Evolutionary conservation across 2,329 filamentous ascomycete genomes (phyloP).

Genomic region (Raffaelea arxii): DNA sequence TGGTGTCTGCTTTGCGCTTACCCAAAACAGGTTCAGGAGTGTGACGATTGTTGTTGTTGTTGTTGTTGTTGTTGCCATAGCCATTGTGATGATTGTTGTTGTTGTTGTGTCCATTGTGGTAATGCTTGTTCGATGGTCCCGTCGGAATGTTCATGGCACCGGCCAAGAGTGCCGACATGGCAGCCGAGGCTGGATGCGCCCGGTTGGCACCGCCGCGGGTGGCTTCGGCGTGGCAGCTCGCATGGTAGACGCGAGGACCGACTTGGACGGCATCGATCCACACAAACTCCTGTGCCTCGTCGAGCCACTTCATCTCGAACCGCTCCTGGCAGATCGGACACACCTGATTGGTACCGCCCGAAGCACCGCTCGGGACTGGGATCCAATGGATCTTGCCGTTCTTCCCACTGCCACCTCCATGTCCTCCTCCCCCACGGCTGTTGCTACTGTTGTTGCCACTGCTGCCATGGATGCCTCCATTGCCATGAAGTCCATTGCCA

Average conservation of each 20-base stretch:
- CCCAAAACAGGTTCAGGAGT: slow-evolving; percentile 11
- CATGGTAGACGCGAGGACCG: slow-evolving; percentile 75
- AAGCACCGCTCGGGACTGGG: slow-evolving; percentile 67
- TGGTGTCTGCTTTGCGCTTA: slow-evolving; percentile 11
- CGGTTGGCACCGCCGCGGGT: slow-evolving; percentile 47
- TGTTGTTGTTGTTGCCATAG: neutral
- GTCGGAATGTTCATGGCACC: neutral
- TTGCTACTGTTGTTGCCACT: slow-evolving; percentile 15
- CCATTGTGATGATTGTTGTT: neutral
- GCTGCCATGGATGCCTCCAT: slow-evolving; percentile 20
- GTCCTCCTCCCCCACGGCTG: slow-evolving; percentile 17
- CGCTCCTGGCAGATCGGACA: slow-evolving; percentile 95
- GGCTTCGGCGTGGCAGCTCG: slow-evolving; percentile 78
- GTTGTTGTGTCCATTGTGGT: neutral
- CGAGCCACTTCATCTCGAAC: slow-evolving; percentile 86
- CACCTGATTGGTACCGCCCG: slow-evolving; percentile 63
- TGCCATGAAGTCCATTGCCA: too few species aligned
- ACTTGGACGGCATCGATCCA: slow-evolving; percentile 84
- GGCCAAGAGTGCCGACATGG: slow-evolving; percentile 8
- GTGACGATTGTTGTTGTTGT: slow-evolving; percentile 4
- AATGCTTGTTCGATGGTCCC: neutral
- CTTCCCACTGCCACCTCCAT: slow-evolving; percentile 25
- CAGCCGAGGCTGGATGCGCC: slow-evolving; percentile 15
- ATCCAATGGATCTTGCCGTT: slow-evolving; percentile 60
- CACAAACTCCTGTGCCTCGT: slow-evolving; percentile 91